Evolutionary conservation across 1,284 basidiomycete species (phyloP), one percentile per base, ranked within the genome.

Genomic region (Trametes sp.): DNA sequence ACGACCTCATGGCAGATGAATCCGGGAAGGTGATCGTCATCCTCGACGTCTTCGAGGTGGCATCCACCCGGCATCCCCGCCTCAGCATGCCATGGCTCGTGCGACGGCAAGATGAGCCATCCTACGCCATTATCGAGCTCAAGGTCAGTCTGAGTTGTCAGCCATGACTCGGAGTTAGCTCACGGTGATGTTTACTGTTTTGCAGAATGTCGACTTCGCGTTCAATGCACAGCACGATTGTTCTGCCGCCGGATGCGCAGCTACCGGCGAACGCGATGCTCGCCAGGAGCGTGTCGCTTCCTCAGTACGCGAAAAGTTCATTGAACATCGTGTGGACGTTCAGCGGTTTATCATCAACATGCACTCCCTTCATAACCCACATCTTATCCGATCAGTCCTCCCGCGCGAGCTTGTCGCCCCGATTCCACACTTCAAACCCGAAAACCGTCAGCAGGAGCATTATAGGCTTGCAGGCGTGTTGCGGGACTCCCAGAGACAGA

Each of bases 171-270:
- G 7, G 19, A 8, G n/a, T 23, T n/a, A n/a, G 21, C 41, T 42
- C 16, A 35, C 23, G 26, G n/a, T 21, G 29, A 4, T 28, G n/a
- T 10, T 8, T 45, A 2, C 57, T 59, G 1, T 5, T 21, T 35
- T 9, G 31, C 31, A 70, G 69, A 44, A 54, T 42, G 36, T 70
- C 28, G 21, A 35, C n/a, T 70, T 70, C 35, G 31, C 57, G 1
- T 68, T 69, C 62, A 70, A 70, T 50, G 64, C 57, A 2, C 69
- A 70, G 38, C 69, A 70, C 28, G 66, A 70, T 46, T 70, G 69
- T 31, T 4, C 16, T 1, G 8, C 8, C 9, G 54, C 51, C 1
- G 41, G 42, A 13, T 70, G 68, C 36, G 4, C 21, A 11, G 54
- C 59, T n/a, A 28, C 16, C 41, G 51, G 21, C 2, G 19, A 6